Conservation (phyloP, 371 early-diverging fungal species). For the Homolaphlyctis polyrhiza region DNA sequence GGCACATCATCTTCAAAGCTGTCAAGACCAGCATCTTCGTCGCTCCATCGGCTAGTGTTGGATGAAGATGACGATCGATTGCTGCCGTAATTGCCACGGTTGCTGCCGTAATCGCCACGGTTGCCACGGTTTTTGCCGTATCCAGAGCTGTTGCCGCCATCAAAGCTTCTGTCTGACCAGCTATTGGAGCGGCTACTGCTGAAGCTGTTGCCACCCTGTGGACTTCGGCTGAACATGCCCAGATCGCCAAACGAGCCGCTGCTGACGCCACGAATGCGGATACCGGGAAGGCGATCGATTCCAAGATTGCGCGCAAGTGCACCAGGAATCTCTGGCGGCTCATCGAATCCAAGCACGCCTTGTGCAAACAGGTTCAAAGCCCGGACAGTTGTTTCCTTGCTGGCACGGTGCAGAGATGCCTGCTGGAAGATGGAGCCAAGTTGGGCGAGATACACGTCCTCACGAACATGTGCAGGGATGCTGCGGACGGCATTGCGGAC, state of each 20-base stretch:
- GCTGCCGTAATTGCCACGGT: background rate
- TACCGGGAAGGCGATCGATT: background rate
- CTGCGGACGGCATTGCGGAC: background rate
- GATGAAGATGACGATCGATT: no score
- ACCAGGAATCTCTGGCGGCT: background rate
- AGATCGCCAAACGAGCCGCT: background rate
- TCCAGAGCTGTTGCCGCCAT: background rate
- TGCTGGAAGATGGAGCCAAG: background rate
- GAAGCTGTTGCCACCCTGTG: no score
- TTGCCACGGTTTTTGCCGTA: background rate
- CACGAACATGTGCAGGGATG: background rate
- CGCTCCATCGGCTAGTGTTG: no score
- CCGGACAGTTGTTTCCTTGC: background rate
- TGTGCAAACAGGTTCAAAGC: background rate
- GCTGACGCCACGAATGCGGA: background rate
- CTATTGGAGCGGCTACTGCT: background rate
- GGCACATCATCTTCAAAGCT: no score
- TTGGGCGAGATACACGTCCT: background rate
- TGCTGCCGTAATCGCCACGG: background rate
- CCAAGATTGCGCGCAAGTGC: background rate
- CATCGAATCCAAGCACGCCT: background rate
- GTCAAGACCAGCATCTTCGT: no score
- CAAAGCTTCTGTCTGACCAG: background rate
- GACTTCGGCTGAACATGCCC: background rate
- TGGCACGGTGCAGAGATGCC: background rate